Evolutionary conservation across 179 eudicot genomes (phyloP).

Genomic region (Nepenthes alata): DNA sequence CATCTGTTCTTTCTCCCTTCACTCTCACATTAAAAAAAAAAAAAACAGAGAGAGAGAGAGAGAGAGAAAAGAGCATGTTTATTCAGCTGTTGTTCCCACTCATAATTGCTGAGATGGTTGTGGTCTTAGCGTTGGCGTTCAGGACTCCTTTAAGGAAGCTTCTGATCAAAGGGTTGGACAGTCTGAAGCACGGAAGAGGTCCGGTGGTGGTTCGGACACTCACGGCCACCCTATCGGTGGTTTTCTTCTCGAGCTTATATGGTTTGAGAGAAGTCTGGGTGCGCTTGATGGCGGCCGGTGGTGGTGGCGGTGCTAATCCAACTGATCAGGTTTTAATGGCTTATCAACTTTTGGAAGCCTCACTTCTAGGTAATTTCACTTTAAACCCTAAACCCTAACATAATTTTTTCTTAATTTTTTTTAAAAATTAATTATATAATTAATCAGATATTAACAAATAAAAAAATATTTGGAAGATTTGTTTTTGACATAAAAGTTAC

Average conservation of each 20-base stretch:
- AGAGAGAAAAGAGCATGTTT: conserved; percentile 18
- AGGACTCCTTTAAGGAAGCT: conserved; percentile 42
- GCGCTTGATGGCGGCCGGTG: conserved; percentile 24
- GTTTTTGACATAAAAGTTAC: too few species aligned
- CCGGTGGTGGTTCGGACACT: conserved; percentile 39
- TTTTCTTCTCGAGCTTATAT: conserved; percentile 34
- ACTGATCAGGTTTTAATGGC: conserved; percentile 68
- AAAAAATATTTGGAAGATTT: too few species aligned
- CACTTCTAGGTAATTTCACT: conserved; percentile 35
- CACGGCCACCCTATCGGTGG: conserved; percentile 32
- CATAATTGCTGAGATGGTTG: conserved; percentile 30
- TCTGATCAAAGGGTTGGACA: conserved; percentile 27
- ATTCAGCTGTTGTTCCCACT: conserved; percentile 38
- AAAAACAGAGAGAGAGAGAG: neutral
- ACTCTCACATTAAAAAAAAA: too few species aligned
- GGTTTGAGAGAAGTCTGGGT: conserved; percentile 22
- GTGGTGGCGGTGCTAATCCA: conserved; percentile 25
- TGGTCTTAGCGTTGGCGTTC: conserved; percentile 35
- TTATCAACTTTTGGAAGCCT: conserved; percentile 50
- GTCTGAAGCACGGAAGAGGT: conserved; percentile 44
- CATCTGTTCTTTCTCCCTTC: too few species aligned
- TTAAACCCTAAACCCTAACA: too few species aligned
- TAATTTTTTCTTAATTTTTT: too few species aligned
- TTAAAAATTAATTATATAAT: too few species aligned
- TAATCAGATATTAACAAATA: too few species aligned